These are phyloP conservation scores for Carex littledalei DNA, from an alignment of 176 grass and related monocot species.

Conservation along the genomic window DNA sequence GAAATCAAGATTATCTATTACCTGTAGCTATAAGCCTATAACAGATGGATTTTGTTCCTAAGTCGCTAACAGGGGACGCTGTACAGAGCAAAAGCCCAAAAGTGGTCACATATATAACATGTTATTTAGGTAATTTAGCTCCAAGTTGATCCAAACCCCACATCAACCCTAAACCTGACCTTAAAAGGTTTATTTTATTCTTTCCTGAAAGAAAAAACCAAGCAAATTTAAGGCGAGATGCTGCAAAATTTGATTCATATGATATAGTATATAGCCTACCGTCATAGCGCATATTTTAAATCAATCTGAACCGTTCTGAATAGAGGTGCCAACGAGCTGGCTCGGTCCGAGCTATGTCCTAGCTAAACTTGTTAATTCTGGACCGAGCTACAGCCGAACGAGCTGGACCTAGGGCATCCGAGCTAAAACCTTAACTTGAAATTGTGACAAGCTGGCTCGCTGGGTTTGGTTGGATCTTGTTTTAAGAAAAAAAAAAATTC, in stretches of 20 bases:
- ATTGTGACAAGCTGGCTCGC: no score
- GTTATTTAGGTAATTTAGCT: no score
- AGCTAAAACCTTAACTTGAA: no score
- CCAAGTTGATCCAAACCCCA: neutral
- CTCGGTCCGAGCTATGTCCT: no score
- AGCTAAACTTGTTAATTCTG: no score
- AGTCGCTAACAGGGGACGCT: constrained; percentile 5
- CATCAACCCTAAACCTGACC: neutral
- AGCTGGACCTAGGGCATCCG: no score
- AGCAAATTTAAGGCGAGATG: neutral
- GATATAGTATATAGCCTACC: neutral
- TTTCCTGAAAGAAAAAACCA: neutral
- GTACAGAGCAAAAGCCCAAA: neutral
- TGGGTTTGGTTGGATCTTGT: no score
- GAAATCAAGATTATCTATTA: neutral
- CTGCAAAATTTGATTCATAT: neutral
- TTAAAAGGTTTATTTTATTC: neutral
- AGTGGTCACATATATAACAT: neutral
- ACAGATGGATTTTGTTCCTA: neutral
- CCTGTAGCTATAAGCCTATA: neutral
- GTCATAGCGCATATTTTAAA: neutral
- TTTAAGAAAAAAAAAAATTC: no score
- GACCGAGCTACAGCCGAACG: no score
- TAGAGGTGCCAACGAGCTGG: no score
- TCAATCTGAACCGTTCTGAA: no score